Conservation (phyloP, 306 rosid genomes). For the Astragalus glycyphyllos region DNA sequence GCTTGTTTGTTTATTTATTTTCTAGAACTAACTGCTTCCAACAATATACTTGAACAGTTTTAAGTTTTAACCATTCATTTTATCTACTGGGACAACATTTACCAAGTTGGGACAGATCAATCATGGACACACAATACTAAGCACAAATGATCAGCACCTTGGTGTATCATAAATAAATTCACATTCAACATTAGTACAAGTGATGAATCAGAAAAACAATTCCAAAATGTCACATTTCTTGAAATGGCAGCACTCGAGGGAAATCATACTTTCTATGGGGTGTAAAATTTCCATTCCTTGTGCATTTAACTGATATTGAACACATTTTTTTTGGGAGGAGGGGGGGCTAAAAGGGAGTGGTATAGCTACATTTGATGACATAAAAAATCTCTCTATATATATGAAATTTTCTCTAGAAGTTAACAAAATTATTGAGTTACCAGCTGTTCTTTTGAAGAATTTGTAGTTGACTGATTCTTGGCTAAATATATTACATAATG, state of each 20-base stretch:
- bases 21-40: too few relatives aligned
- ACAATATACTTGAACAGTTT: too few relatives aligned
- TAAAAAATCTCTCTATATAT: constrained; percentile 46
- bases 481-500: constrained; percentile 32
- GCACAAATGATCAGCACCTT: background rate
- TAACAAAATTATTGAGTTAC: constrained; percentile 64
- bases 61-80: background rate
- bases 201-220: background rate
- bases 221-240: constrained; percentile 3
- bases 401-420: constrained; percentile 48
- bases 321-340: too few relatives aligned
- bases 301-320: constrained; percentile 18
- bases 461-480: constrained; percentile 43
- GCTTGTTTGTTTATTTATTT: too few relatives aligned
- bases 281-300: background rate
- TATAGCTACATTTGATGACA: constrained; percentile 46
- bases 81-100: background rate
- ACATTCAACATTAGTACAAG: constrained; percentile 24
- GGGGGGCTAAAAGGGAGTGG: background rate
- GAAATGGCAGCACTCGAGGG: constrained; percentile 12
- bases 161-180: background rate
- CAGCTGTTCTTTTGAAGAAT: constrained; percentile 47
- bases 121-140: background rate
- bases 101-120: constrained; percentile 3
- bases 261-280: background rate